Percentiles rank a stretch among this genome's conserved stretches.
These are phyloP conservation scores for Stentor coeruleus DNA, from an alignment of 73 alveolate genomes.

Conservation along the genomic window DNA sequence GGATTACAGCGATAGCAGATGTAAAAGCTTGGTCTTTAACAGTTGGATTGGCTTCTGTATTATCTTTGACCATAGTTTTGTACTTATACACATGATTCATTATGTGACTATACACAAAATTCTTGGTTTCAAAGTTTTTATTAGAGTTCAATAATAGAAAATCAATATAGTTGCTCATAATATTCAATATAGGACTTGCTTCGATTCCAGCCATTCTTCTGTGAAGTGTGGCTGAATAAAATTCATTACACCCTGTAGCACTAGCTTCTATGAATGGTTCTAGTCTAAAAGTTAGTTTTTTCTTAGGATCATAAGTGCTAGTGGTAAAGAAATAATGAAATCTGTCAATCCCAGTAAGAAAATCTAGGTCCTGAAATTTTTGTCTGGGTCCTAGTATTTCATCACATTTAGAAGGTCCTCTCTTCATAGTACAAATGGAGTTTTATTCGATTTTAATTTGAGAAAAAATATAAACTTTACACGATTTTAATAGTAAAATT, in stretches of 20 bases:
- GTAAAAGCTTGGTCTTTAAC: slow-evolving; percentile 21
- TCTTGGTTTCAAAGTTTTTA: neutral
- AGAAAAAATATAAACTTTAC: too few relatives aligned
- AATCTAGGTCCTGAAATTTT: neutral
- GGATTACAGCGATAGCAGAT: neutral
- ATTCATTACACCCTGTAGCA: too few relatives aligned
- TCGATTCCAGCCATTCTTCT: neutral
- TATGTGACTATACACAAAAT: neutral
- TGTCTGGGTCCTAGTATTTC: neutral
- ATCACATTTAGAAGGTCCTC: neutral
- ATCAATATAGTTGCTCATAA: slow-evolving; percentile 4
- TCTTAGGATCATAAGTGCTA: neutral
- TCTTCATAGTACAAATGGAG: neutral
- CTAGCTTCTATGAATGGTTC: neutral
- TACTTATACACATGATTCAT: neutral
- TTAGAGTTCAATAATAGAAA: neutral
- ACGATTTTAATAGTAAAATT: too few relatives aligned
- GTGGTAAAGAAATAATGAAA: neutral
- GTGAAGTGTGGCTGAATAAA: neutral
- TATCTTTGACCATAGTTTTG: neutral
- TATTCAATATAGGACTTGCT: neutral
- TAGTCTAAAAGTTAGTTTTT: neutral
- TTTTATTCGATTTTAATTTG: too few relatives aligned
- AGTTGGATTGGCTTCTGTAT: neutral
- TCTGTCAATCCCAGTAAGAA: neutral